Base-by-base conservation (phyloP, 2,329 filamentous ascomycete genomes). In the Diplodia sapinea region DNA sequence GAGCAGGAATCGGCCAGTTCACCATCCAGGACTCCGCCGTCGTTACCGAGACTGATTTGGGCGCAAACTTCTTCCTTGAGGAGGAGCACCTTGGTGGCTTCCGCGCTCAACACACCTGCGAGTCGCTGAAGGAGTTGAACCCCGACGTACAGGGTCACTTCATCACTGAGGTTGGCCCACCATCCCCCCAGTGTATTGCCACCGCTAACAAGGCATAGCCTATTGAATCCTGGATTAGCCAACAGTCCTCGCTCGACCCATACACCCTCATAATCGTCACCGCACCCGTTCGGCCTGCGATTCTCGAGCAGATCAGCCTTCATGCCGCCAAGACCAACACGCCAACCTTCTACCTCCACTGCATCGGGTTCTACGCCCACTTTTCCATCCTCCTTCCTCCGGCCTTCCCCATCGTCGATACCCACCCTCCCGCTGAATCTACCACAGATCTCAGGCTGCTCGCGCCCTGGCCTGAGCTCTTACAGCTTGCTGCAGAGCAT, bases 21-120 rank as follows among this genome's bases (percentile, higher is more conserved):
- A 96, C 92, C 0, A 96, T 99, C 70, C 90, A 91, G 64, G 95
- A 99, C 74, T 88, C 91, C 7, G 87, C 88, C 1, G 78, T 85
- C 2, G 94, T 99, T n/a, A 84, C 83, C 1, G 90, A 96, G 72
- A 84, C 88, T 51, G 95, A 99, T 74, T 83, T 99, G 50, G 95
- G 96, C 4, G 90, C 97, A 70, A 99, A 99, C 80, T 99, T 99
- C 84, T 99, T 99, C 75, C 84, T 99, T 0, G 92, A 97, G 69
- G 88, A 95, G 73, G 82, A 85, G 59, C 90, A 88, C 71, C 77
- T 96, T 47, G 94, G 93, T 65, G 89, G 89, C 74, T 88, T 88
- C 31, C 88, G 95, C 72, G 92, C 94, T 1, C 86, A 93, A 76
- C 89, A 91, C 75, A 91, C 91, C 66, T 89, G 90, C 68, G 88